Percentiles rank a stretch among this genome's conserved stretches.
These are phyloP conservation scores for Clavispora santaluciae DNA, from an alignment of 805 yeast genomes.

Conservation along the genomic window DNA sequence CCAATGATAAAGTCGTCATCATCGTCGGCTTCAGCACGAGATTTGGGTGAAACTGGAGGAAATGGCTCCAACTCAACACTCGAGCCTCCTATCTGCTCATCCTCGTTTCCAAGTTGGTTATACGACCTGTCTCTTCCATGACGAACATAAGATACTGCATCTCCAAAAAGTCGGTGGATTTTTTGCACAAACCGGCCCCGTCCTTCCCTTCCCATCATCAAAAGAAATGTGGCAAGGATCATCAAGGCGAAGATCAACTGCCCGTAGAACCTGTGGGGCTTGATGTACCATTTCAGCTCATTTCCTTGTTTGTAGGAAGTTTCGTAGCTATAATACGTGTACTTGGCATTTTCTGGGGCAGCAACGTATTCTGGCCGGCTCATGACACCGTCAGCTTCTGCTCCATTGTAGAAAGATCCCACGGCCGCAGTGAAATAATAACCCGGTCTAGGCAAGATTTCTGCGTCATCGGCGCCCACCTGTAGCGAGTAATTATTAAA, in stretches of 20 bases:
- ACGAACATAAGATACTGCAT: neutral
- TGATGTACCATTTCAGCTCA: conserved; percentile 40
- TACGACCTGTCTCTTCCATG: neutral
- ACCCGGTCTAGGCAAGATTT: conserved; percentile 33
- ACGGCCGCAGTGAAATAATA: conserved; percentile 46
- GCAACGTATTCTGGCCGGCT: conserved; percentile 39
- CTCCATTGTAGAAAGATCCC: conserved; percentile 46
- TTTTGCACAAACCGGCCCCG: conserved; percentile 7
- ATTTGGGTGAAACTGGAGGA: neutral
- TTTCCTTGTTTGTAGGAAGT: conserved; percentile 21
- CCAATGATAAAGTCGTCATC: conserved; percentile 15
- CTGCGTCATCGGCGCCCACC: conserved; percentile 12
- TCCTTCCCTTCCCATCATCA: conserved; percentile 30
- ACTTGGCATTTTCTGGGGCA: conserved; percentile 14
- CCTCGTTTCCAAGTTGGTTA: neutral
- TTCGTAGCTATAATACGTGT: conserved; percentile 28
- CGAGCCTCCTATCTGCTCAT: neutral
- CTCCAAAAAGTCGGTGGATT: neutral
- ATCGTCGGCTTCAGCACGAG: conserved; percentile 4
- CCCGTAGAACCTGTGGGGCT: conserved; percentile 41
- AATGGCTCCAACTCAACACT: conserved; percentile 3
- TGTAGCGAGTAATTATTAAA: conserved; percentile 28
- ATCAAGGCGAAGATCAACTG: conserved; percentile 25
- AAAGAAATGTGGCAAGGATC: conserved; percentile 21
- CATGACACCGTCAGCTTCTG: conserved; percentile 40